These are phyloP conservation scores for Apiotrichum sp. DNA, from an alignment of 1,284 basidiomycete species.

Conservation along the genomic window DNA sequence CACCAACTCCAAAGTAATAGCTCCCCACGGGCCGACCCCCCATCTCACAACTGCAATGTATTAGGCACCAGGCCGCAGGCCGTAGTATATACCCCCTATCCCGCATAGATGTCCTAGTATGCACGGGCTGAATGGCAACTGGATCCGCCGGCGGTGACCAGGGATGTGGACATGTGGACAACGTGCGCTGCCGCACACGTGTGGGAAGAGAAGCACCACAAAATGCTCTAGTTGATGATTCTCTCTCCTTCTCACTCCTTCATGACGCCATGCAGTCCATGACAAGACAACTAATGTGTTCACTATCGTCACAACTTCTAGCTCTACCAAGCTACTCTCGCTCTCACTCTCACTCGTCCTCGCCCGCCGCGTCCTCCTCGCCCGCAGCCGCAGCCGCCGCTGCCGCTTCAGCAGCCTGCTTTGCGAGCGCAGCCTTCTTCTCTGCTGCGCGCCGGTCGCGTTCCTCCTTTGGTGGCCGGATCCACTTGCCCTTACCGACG, in stretches of 20 bases:
- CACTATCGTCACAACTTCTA: neutral
- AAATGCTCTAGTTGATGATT: too few relatives aligned
- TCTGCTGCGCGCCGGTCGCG: slow-evolving; percentile 27
- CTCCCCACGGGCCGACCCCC: too few relatives aligned
- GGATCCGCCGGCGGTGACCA: too few relatives aligned
- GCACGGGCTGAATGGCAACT: neutral
- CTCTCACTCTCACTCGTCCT: slow-evolving; percentile 17
- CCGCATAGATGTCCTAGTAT: neutral
- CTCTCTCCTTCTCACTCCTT: neutral
- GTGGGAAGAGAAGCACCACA: too few relatives aligned
- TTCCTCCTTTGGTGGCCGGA: slow-evolving; percentile 43
- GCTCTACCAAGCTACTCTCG: neutral
- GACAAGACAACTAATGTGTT: neutral
- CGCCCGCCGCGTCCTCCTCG: slow-evolving; percentile 28
- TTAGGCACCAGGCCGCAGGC: neutral
- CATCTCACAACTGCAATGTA: too few relatives aligned
- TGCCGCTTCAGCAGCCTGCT: slow-evolving; percentile 9
- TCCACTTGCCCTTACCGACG: slow-evolving; percentile 45
- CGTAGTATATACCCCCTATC: neutral
- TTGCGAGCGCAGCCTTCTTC: slow-evolving; percentile 27
- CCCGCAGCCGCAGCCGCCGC: slow-evolving; percentile 6
- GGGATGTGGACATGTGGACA: too few relatives aligned
- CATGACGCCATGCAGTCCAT: neutral
- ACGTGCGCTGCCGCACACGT: too few relatives aligned
- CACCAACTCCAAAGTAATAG: too few relatives aligned